A percentile compares a stretch with the other conserved stretches of the same genome.
Evolutionary conservation across 2,329 filamentous ascomycete genomes (phyloP).

Genomic region (Trichoderma gracile): DNA sequence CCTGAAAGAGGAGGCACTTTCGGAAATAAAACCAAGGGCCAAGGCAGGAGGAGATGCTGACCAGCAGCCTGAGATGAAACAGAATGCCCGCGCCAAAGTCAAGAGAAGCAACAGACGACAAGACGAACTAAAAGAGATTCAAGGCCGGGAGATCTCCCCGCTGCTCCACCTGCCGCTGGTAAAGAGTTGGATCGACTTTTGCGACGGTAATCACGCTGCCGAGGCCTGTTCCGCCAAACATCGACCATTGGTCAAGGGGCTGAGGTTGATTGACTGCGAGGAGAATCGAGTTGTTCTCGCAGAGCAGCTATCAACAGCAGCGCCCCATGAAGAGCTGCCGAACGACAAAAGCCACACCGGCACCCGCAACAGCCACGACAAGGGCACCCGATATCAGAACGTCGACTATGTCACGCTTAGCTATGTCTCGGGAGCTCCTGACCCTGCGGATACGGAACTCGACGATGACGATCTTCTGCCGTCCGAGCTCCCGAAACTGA

Average conservation of each 20-base stretch:
- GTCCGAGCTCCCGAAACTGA: slow-evolving; percentile 34
- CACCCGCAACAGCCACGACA: slow-evolving; percentile 1
- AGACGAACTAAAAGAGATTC: slow-evolving; percentile 28
- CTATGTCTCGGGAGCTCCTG: slow-evolving; percentile 37
- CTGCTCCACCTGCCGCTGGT: slow-evolving; percentile 37
- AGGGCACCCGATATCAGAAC: slow-evolving; percentile 28
- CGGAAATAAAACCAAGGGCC: not conserved
- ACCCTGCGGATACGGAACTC: not conserved
- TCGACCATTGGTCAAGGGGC: slow-evolving; percentile 30
- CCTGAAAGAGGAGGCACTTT: not conserved
- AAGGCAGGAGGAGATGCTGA: not conserved
- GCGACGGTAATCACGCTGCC: slow-evolving; percentile 35
- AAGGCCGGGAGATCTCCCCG: slow-evolving; percentile 38
- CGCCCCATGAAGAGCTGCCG: not conserved
- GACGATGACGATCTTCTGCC: slow-evolving; percentile 30
- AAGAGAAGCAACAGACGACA: not conserved
- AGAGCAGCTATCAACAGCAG: slow-evolving; percentile 30
- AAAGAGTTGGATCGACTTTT: slow-evolving; percentile 41
- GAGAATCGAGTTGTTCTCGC: slow-evolving; percentile 36
- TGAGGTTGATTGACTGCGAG: slow-evolving; percentile 40
- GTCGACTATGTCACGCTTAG: slow-evolving; percentile 41
- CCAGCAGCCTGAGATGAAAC: not conserved
- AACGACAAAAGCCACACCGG: not conserved
- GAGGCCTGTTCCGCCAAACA: slow-evolving; percentile 30
- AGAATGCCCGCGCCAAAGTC: not conserved